Evolutionary conservation across 2,329 filamentous ascomycete species (phyloP).

Genomic region (Ilyonectria robusta): DNA sequence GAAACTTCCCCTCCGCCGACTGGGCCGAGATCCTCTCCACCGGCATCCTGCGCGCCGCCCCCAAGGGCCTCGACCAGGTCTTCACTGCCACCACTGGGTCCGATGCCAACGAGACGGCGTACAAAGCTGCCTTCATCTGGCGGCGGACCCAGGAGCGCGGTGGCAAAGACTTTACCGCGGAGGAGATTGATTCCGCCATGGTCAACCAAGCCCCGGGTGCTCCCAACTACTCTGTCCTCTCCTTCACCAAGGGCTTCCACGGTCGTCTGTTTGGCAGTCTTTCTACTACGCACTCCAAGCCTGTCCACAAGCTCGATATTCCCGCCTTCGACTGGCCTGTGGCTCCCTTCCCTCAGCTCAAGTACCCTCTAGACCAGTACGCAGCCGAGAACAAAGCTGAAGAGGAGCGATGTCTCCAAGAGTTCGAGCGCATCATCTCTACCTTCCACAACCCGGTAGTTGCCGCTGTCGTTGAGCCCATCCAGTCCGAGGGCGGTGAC

Average conservation of each 20-base stretch:
- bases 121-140: constrained; percentile 96
- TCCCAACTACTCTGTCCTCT: constrained; percentile 83
- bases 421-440: constrained; percentile 84
- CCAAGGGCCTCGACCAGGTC: constrained; percentile 89
- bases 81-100: constrained; percentile 91
- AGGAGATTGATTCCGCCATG: constrained; percentile 82
- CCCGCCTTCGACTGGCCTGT: constrained; percentile 95
- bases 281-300: constrained; percentile 90
- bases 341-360: constrained; percentile 85
- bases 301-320: constrained; percentile 95
- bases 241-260: constrained; percentile 89
- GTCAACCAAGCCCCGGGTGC: constrained; percentile 82
- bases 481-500: constrained; percentile 93
- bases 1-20: constrained; percentile 88
- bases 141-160: constrained; percentile 85
- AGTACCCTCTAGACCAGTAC: constrained; percentile 87
- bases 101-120: constrained; percentile 93
- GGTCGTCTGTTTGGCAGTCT: constrained; percentile 88
- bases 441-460: constrained; percentile 83
- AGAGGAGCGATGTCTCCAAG: constrained; percentile 83
- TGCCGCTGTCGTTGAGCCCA: constrained; percentile 87
- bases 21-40: constrained; percentile 84
- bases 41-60: constrained; percentile 84
- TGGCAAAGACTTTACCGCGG: constrained; percentile 79
- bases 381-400: constrained; percentile 83